A percentile compares a stretch with the other conserved stretches of the same genome.
Evolutionary conservation across 78 protist genomes (phyloP).

Genomic region (Chrysochromulina parva): DNA sequence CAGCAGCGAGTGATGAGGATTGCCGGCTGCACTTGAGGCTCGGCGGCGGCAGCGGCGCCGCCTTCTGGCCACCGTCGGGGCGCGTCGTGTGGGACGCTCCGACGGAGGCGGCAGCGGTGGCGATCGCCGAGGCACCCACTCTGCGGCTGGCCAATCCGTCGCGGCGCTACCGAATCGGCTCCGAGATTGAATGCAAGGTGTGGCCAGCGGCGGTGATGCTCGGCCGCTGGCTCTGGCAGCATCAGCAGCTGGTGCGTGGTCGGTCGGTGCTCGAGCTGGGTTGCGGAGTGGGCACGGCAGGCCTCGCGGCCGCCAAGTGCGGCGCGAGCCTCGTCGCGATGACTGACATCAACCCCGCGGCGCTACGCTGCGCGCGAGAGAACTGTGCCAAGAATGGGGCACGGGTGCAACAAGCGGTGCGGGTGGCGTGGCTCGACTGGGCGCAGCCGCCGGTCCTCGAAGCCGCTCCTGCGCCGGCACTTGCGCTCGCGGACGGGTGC

Average conservation of each 20-base stretch:
- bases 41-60: no score
- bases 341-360: constrained; percentile 5
- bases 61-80: no score
- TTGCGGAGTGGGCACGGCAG: constrained; percentile 30
- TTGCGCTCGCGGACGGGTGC: no score
- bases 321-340: background rate
- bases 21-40: no score
- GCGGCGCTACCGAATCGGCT: background rate
- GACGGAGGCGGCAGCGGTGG: background rate
- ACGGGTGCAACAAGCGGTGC: no score
- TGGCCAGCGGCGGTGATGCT: constrained; percentile 6
- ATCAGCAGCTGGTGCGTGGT: background rate
- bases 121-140: background rate
- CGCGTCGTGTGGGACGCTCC: no score
- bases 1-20: no score
- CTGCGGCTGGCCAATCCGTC: background rate
- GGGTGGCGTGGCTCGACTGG: background rate
- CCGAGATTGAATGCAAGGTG: background rate
- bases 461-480: background rate
- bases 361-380: background rate
- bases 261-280: constrained; percentile 31
- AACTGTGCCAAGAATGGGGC: no score
- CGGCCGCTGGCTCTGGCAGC: background rate
- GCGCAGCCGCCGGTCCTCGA: background rate
- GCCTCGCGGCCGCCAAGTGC: constrained; percentile 27